Percentiles rank a stretch among this genome's conserved stretches.
These are phyloP conservation scores for Phytopythium oedochilum DNA, from an alignment of 352 stramenopile genomes.

Conservation along the genomic window DNA sequence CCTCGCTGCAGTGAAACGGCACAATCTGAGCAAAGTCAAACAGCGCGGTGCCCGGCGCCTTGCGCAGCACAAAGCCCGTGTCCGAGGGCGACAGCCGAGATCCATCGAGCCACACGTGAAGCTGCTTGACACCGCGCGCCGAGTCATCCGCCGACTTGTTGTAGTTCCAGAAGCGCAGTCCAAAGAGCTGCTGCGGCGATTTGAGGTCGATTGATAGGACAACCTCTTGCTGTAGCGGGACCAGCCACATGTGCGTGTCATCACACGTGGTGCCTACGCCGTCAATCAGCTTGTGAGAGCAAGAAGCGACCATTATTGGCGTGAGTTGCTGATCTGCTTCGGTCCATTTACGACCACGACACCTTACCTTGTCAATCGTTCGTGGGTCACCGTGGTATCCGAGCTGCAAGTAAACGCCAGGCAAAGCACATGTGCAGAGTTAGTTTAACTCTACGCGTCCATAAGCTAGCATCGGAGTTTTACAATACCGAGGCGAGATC, in stretches of 20 bases:
- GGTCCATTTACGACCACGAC: background rate
- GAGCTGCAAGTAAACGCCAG: constrained; percentile 26
- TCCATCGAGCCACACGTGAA: constrained; percentile 45
- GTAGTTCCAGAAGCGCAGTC: constrained; percentile 79
- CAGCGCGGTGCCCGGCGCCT: constrained; percentile 57
- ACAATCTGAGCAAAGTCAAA: constrained; percentile 81
- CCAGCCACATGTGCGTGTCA: constrained; percentile 89
- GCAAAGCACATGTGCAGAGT: background rate
- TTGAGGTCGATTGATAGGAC: constrained; percentile 64
- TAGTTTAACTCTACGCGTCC: background rate
- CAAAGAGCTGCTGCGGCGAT: constrained; percentile 43
- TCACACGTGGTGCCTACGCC: constrained; percentile 77
- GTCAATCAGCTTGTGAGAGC: constrained; percentile 59
- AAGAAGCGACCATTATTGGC: background rate
- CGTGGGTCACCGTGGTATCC: constrained; percentile 73
- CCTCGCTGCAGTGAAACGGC: constrained; percentile 14
- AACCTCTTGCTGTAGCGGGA: constrained; percentile 44
- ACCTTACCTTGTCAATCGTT: constrained; percentile 82
- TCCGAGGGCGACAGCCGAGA: constrained; percentile 41
- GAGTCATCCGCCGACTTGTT: constrained; percentile 77
- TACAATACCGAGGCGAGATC: constrained; percentile 61
- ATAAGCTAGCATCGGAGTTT: background rate
- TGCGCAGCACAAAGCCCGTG: constrained; percentile 67
- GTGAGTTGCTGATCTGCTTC: background rate
- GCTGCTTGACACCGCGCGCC: constrained; percentile 59